phyloP scores from a whole-genome alignment of 2,329 filamentous ascomycete species.

The Chaetomium strumarium region DNA sequence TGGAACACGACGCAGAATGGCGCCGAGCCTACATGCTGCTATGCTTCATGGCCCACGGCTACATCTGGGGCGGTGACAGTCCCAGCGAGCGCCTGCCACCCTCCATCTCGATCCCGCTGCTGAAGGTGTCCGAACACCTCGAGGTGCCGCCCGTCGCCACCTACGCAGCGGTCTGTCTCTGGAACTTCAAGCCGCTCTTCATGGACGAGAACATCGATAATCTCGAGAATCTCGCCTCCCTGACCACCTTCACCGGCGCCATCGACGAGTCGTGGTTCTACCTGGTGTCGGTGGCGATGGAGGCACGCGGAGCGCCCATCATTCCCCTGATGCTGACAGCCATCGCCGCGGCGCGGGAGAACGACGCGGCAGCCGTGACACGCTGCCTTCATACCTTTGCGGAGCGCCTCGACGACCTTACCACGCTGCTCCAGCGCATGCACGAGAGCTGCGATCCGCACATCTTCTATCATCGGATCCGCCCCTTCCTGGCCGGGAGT shows the following conservation, averaged over 20 bases:
- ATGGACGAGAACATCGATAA: slow-evolving; percentile 72
- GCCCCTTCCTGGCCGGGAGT: slow-evolving; percentile 91
- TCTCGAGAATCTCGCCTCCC: slow-evolving; percentile 79
- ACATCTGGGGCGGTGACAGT: slow-evolving; percentile 89
- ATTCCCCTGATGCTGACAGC: slow-evolving; percentile 85
- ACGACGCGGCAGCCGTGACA: slow-evolving; percentile 66
- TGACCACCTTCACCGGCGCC: slow-evolving; percentile 88
- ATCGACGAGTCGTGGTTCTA: slow-evolving; percentile 99
- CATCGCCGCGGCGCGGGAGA: slow-evolving; percentile 68
- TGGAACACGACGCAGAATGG: slow-evolving; percentile 86
- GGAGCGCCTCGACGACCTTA: slow-evolving; percentile 81
- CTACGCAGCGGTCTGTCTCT: slow-evolving; percentile 84
- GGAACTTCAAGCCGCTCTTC: slow-evolving; percentile 96
- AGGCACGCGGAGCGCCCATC: slow-evolving; percentile 81
- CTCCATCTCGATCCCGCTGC: slow-evolving; percentile 74
- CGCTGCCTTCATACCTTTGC: slow-evolving; percentile 75
- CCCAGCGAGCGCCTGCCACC: slow-evolving; percentile 75
- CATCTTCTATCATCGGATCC: slow-evolving; percentile 91
- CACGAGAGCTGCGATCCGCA: slow-evolving; percentile 92
- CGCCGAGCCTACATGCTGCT: slow-evolving; percentile 85
- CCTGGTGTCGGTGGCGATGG: slow-evolving; percentile 89
- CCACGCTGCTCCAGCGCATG: slow-evolving; percentile 74
- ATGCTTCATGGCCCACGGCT: slow-evolving; percentile 86
- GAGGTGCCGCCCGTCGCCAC: slow-evolving; percentile 90
- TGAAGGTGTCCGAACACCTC: slow-evolving; percentile 68